These are phyloP conservation scores for Nymphaea thermarum DNA, from an alignment of 164 flowering plant species.

Conservation along the genomic window DNA sequence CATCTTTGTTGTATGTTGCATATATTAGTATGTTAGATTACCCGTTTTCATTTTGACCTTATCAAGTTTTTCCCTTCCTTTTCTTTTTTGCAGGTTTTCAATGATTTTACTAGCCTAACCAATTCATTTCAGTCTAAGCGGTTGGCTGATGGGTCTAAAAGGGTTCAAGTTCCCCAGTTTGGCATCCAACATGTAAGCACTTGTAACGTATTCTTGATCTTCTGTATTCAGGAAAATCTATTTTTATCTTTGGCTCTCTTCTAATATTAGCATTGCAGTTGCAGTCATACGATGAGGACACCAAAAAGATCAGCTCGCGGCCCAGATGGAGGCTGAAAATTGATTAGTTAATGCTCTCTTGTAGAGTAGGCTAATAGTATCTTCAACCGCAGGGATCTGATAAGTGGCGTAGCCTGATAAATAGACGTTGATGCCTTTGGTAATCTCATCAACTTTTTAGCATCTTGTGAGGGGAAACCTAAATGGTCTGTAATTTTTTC, in stretches of 20 bases:
- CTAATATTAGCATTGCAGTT: background rate
- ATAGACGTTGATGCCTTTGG: too few relatives aligned
- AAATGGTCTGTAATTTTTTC: background rate
- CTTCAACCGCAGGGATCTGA: too few relatives aligned
- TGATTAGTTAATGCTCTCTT: background rate
- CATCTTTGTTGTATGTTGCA: too few relatives aligned
- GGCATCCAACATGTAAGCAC: constrained; percentile 30
- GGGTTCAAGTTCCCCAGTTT: constrained; percentile 52
- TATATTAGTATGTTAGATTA: too few relatives aligned
- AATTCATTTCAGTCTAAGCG: constrained; percentile 43
- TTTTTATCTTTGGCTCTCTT: background rate
- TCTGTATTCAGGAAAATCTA: background rate
- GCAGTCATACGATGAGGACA: background rate
- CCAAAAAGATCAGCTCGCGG: background rate
- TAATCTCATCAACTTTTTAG: too few relatives aligned
- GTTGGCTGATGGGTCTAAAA: constrained; percentile 76
- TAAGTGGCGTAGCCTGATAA: too few relatives aligned
- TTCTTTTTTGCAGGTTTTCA: constrained; percentile 29
- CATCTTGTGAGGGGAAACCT: background rate
- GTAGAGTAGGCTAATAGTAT: too few relatives aligned
- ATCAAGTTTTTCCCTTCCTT: too few relatives aligned
- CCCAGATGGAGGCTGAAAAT: background rate
- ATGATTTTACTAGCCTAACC: constrained; percentile 20
- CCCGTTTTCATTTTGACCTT: too few relatives aligned
- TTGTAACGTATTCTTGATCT: background rate